Base-by-base conservation (phyloP, 495 filamentous ascomycete species). In the Tuber umbilicatum region DNA sequence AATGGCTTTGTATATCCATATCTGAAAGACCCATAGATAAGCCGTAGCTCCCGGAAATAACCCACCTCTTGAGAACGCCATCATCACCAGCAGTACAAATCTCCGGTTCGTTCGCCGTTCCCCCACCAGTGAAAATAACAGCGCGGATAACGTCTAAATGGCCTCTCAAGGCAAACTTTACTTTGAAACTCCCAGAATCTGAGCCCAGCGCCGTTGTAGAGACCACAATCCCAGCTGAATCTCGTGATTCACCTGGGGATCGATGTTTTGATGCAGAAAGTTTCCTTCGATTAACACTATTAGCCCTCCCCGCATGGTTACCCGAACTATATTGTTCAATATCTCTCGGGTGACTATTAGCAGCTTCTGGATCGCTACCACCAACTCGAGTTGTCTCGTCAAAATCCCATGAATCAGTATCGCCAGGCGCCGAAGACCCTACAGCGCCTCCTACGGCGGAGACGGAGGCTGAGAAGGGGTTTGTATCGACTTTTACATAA, bases 1-100 rank as follows among this genome's bases (percentile, higher is more conserved):
- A 97, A 83, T 97, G 94, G 76, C 91, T 92, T 37, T 88, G 88
- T 38, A 99, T 93, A 83, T 99, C 95, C 71, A 97, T 87, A 82
- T 97, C 94, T 47, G 88, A 87, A 64, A 88, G 83, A 38, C 88
- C 86, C 79, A 86, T 87, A 41, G 78, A 81, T 42, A 81, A 70
- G 1, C 85, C 85, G 77, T 89, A 88, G 64, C 82, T 84, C 23
- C 90, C 88, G 6, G 94, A 94, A 43, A 98, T 93, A 76, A 97
- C 94, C 92, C 97, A 99, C 74, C 95, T 89, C 83, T 98, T 99
- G 82, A 99, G 91, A 70, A 92, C 90, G 69, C 94, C 94, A 81
- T 99, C 95, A 81, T 99, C 95, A 72, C 96, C 94, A 71, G 92
- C 92, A 4, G 96, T 98, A 83, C 94, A 97, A 70, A 99, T 94